Evolutionary conservation across 257 asterid species (phyloP), one percentile per base, ranked within the genome.

Genomic region (Capsicum chinense): DNA sequence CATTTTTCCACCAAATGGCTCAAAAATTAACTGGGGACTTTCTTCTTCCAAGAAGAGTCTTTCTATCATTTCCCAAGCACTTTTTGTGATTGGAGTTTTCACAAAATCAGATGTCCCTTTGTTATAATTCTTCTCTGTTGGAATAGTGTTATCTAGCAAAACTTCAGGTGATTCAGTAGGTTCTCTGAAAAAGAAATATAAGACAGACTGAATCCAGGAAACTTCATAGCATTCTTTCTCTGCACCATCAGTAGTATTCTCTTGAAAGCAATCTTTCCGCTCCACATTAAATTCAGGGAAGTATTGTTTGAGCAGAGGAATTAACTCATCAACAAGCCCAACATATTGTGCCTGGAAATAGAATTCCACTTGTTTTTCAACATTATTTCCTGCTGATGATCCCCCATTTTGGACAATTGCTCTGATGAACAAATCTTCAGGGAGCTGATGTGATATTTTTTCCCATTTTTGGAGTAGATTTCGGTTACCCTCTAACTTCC

Each of bases 61-160:
- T 50, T 74, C 62, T 50, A 74, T 6, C 44, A 50, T 50, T 74
- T 50, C 14, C 81, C 63, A 74, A 26, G 62, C 63, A 12, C 60
- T 50, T 12, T 12, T 19, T 0, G 81, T 62, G 2, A 74, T 50
- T 12, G 81, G 81, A 12, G 14, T 52, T 13, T 21, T 74, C 47
- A 52, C 81, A 74, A 74, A 74, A 74, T 74, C 81, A 50, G 81
- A 52, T 5, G 81, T 50, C 14, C 62, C 81, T 74, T 74, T 74
- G 7, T 74, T 0, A 16, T 50, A 50, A 26, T 33, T 50, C 3
- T 7, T 74, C 21, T 19, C 5, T 48, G 80, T 73, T 74, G 81
- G 62, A 21, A 52, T 74, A 21, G 13, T 50, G 14, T 74, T 52
- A 19, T 74, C 81, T 6, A 74, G 60, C 62, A 74, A 52, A 3